phyloP scores from a whole-genome alignment of 169 alveolate species.

The Plasmodium cynomolgi region DNA sequence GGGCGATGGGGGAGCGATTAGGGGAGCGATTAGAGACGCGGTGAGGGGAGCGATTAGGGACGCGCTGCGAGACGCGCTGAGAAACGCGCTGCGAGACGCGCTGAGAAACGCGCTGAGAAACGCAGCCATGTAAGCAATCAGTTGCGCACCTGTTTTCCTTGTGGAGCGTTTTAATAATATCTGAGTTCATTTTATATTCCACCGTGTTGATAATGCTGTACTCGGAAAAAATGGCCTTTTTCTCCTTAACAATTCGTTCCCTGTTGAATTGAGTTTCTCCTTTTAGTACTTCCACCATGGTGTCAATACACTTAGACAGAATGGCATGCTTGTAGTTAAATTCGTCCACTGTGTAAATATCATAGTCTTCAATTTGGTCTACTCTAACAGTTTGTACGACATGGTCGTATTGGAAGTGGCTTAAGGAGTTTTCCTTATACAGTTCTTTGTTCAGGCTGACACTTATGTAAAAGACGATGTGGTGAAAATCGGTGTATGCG shows the following conservation, averaged over 20 bases:
- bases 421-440: conserved; percentile 28
- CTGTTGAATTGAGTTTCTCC: conserved; percentile 85
- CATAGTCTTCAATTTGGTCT: conserved; percentile 66
- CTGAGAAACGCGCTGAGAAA: no score
- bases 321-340: conserved; percentile 69
- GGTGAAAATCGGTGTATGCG: conserved; percentile 91
- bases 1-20: neutral
- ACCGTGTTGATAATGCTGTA: conserved; percentile 87
- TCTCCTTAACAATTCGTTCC: conserved; percentile 85
- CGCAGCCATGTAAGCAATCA: no score
- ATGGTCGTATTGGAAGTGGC: conserved; percentile 18
- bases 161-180: conserved; percentile 85
- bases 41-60: neutral
- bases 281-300: conserved; percentile 68
- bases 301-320: conserved; percentile 64
- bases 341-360: conserved; percentile 59
- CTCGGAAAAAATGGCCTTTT: conserved; percentile 89
- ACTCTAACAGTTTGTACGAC: conserved; percentile 16
- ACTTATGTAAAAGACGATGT: conserved; percentile 87
- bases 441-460: conserved; percentile 77
- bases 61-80: no score
- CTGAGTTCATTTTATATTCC: conserved; percentile 87
- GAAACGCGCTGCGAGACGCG: no score
- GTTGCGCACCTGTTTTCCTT: conserved; percentile 86
- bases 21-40: neutral